Evolutionary conservation across 106 monocot genomes (phyloP).

Genomic region (Cymbidium sinense): DNA sequence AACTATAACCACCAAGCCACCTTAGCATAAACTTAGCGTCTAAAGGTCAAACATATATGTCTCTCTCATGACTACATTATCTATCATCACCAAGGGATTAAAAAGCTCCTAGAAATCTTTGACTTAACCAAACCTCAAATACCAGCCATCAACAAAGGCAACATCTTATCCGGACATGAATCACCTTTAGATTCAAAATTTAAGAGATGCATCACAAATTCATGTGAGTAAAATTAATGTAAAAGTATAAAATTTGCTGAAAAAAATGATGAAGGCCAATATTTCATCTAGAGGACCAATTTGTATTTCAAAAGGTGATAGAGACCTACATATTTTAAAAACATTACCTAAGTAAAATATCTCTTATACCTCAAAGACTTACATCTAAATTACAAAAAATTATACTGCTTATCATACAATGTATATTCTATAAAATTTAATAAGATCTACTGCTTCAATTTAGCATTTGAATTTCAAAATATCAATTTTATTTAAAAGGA

Average conservation of each 20-base stretch:
- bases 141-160: neutral
- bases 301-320: neutral
- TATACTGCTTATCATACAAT: neutral
- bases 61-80: neutral
- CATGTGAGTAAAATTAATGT: neutral
- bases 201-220: neutral
- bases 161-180: neutral
- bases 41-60: neutral
- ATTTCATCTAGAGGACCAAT: neutral
- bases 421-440: neutral
- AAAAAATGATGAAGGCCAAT: neutral
- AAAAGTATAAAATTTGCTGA: neutral
- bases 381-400: neutral
- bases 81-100: neutral
- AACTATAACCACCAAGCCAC: neutral
- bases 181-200: neutral
- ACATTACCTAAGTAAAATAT: neutral
- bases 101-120: neutral
- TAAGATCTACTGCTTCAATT: neutral
- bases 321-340: neutral
- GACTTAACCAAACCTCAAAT: neutral
- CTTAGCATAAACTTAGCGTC: neutral
- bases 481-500: neutral
- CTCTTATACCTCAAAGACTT: neutral
- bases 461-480: neutral